Evolutionary conservation across 2,329 filamentous ascomycete species (phyloP).

Genomic region (Bipolaris gigantea): DNA sequence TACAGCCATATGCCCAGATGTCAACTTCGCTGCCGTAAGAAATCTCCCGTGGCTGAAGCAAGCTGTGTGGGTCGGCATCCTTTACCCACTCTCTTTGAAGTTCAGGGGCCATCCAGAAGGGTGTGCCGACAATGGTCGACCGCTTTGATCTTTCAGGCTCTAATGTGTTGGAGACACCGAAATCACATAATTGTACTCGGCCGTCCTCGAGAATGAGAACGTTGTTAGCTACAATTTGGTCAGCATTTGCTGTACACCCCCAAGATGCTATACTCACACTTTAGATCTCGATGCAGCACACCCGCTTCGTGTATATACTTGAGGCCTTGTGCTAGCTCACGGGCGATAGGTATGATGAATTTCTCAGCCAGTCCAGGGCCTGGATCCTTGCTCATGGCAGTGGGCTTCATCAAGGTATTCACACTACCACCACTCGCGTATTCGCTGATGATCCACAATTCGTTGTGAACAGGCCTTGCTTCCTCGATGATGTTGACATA

Average conservation of each 20-base stretch:
- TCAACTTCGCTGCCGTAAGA: conserved; percentile 60
- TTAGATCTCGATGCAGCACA: conserved; percentile 67
- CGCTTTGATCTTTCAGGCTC: conserved; percentile 76
- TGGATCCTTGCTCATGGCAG: conserved; percentile 27
- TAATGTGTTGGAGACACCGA: conserved; percentile 78
- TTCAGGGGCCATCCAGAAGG: conserved; percentile 86
- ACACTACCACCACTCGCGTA: conserved; percentile 85
- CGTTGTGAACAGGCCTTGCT: conserved; percentile 73
- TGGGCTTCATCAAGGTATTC: conserved; percentile 61
- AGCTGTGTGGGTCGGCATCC: conserved; percentile 60
- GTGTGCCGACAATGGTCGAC: conserved; percentile 79
- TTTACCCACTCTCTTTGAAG: conserved; percentile 57
- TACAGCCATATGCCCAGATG: conserved; percentile 83
- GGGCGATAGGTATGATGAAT: conserved; percentile 65
- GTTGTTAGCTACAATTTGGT: conserved; percentile 61
- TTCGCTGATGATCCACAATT: conserved; percentile 87
- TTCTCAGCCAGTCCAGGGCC: conserved; percentile 56
- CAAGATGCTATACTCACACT: conserved; percentile 48
- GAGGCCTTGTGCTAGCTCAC: conserved; percentile 63
- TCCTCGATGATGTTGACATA: conserved; percentile 85
- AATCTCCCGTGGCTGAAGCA: conserved; percentile 53
- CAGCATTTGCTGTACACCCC: background rate
- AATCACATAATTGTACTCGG: conserved; percentile 79
- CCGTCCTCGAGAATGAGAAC: conserved; percentile 78
- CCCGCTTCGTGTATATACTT: conserved; percentile 67